phyloP scores from a whole-genome alignment of 257 asterid species.

The Solanum tarijense region DNA sequence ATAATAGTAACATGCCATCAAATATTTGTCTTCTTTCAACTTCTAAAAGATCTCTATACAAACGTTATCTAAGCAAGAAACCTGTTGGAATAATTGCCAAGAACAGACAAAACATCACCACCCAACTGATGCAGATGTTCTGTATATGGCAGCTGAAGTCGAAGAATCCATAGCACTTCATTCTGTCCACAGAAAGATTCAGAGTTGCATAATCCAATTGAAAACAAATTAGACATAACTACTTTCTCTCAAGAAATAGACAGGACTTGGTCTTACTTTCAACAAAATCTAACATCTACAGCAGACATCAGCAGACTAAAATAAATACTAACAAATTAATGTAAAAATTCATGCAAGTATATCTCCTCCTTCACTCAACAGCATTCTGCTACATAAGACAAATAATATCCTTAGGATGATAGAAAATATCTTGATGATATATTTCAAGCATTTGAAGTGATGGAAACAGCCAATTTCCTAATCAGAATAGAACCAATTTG shows the following conservation, averaged over 20 bases:
- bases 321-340: background rate
- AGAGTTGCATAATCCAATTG: background rate
- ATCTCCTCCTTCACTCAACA: background rate
- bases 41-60: background rate
- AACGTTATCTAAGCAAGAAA: conserved; percentile 5
- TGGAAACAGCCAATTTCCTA: background rate
- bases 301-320: background rate
- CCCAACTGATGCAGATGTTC: conserved; percentile 82
- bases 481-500: background rate
- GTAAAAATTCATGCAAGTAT: background rate
- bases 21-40: background rate
- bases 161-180: conserved; percentile 68
- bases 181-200: conserved; percentile 35
- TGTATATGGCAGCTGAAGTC: conserved; percentile 86
- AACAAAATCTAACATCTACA: background rate
- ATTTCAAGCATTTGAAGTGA: background rate
- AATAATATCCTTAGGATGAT: background rate
- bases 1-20: background rate
- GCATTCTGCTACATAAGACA: background rate
- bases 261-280: background rate
- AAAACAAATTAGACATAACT: background rate
- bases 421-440: background rate
- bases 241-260: background rate
- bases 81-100: conserved; percentile 86
- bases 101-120: conserved; percentile 59